Evolutionary conservation across 306 rosid species (phyloP).

Genomic region (Trichosanthes truncata): DNA sequence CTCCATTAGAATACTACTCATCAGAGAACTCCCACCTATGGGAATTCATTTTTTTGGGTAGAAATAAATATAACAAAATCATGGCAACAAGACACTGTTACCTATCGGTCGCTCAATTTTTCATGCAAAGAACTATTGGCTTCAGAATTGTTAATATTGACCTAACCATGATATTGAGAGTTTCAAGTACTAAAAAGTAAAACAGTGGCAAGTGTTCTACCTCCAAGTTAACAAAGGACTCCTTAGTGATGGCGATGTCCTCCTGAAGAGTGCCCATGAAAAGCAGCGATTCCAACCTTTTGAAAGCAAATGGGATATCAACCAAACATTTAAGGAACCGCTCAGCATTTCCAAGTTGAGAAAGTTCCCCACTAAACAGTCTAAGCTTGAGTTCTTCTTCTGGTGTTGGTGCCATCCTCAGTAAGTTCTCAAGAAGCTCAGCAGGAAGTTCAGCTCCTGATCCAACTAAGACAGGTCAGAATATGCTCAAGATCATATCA

Average conservation of each 20-base stretch:
- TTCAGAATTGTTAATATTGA: neutral
- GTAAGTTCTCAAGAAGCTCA: constrained; percentile 58
- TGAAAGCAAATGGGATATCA: constrained; percentile 71
- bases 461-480: constrained; percentile 16
- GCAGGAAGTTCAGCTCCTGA: constrained; percentile 86
- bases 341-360: constrained; percentile 83
- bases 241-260: constrained; percentile 45
- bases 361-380: constrained; percentile 40
- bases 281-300: constrained; percentile 73
- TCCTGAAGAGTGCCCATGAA: constrained; percentile 73
- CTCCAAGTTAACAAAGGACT: constrained; percentile 65
- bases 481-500: neutral
- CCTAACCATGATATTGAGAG: neutral
- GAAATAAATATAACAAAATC: neutral
- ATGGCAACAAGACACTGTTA: neutral
- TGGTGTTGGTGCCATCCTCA: constrained; percentile 81
- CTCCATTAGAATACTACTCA: neutral
- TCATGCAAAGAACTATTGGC: neutral
- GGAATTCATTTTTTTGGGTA: neutral
- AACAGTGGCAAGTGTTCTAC: constrained; percentile 22
- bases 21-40: neutral
- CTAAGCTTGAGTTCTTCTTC: constrained; percentile 96
- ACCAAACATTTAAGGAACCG: constrained; percentile 68
- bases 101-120: neutral
- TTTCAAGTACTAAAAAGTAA: neutral